Conservation (phyloP, 441 rosid genomes). For the Mallotus japonicus region DNA sequence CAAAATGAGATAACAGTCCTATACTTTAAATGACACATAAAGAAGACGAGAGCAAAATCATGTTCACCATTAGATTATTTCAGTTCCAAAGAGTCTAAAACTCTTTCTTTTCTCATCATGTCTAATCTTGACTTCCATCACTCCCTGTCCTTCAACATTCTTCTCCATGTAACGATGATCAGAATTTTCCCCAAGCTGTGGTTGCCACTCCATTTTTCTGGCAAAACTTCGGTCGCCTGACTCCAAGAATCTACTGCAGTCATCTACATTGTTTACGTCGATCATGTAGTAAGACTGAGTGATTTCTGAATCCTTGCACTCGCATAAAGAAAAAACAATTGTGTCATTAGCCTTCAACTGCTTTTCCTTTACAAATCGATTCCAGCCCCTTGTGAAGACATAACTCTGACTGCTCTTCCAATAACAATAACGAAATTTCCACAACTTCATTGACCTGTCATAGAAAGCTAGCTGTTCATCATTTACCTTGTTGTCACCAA, state of each 20-base stretch:
- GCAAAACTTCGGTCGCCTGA: neutral
- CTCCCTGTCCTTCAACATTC: neutral
- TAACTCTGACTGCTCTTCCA: constrained; percentile 65
- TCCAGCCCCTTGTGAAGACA: constrained; percentile 72
- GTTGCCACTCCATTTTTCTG: constrained; percentile 23
- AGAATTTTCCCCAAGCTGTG: constrained; percentile 14
- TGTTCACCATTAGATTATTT: constrained; percentile 25
- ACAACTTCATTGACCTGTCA: constrained; percentile 47
- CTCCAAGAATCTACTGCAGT: neutral
- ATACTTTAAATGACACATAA: neutral
- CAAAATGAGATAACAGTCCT: neutral
- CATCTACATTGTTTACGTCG: constrained; percentile 23
- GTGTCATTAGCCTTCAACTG: constrained; percentile 39
- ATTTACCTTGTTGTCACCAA: neutral
- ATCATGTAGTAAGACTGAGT: constrained; percentile 40
- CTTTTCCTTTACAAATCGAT: constrained; percentile 48
- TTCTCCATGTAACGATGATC: neutral
- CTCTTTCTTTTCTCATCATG: constrained; percentile 8
- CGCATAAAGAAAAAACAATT: constrained; percentile 38
- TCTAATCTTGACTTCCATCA: neutral
- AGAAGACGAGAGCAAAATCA: neutral
- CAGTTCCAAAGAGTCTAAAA: constrained; percentile 49
- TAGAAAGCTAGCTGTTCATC: constrained; percentile 40
- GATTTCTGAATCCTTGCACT: constrained; percentile 11
- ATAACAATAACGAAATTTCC: constrained; percentile 69